Evolutionary conservation across 2,329 filamentous ascomycete species (phyloP).

Genomic region (Lachnellula arida): DNA sequence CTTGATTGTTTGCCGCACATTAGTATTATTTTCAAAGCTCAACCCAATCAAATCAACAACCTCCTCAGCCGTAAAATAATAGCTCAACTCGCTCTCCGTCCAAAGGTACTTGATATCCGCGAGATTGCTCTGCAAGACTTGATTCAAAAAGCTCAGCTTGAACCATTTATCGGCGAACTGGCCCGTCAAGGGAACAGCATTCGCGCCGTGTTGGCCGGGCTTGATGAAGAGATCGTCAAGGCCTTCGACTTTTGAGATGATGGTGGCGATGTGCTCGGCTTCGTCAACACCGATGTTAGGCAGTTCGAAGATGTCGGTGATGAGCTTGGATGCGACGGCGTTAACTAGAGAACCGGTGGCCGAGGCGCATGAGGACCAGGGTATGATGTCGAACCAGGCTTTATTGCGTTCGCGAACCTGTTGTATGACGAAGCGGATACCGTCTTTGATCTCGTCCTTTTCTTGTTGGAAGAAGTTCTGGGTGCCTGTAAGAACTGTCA

Average conservation of each 20-base stretch:
- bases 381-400: constrained; percentile 54
- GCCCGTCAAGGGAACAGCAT: constrained; percentile 44
- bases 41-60: constrained; percentile 58
- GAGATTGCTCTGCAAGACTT: constrained; percentile 62
- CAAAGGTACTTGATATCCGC: constrained; percentile 59
- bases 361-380: constrained; percentile 58
- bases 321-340: constrained; percentile 55
- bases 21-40: constrained; percentile 59
- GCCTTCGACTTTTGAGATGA: constrained; percentile 52
- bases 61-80: constrained; percentile 58
- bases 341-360: constrained; percentile 57
- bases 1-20: constrained; percentile 50
- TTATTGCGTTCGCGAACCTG: constrained; percentile 50
- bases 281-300: constrained; percentile 58
- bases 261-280: constrained; percentile 54
- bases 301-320: constrained; percentile 58
- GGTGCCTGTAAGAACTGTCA: constrained; percentile 35
- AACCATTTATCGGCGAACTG: constrained; percentile 60
- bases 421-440: constrained; percentile 48
- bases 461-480: constrained; percentile 56
- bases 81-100: constrained; percentile 60
- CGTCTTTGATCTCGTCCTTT: constrained; percentile 43
- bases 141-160: constrained; percentile 58
- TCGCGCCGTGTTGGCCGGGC: constrained; percentile 18
- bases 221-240: constrained; percentile 57